Percentiles rank a stretch among this genome's conserved stretches.
Evolutionary conservation across 2,329 filamentous ascomycete genomes (phyloP).

Genomic region (Colletotrichum lupini): DNA sequence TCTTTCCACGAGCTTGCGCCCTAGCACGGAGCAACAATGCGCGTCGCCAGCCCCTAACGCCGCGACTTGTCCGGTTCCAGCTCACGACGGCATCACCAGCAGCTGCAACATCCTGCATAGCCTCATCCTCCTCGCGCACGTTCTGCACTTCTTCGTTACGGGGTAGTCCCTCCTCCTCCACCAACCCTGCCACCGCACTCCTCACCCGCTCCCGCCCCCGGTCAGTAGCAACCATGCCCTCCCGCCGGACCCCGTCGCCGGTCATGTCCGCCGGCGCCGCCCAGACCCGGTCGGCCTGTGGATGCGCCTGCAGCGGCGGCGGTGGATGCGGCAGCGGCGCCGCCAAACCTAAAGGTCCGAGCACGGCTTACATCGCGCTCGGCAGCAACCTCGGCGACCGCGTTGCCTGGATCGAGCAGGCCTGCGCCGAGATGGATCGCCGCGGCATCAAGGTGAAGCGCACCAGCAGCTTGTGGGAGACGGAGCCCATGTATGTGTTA

Average conservation of each 20-base stretch:
- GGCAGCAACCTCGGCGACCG: conserved; percentile 94
- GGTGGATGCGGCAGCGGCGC: conserved; percentile 35
- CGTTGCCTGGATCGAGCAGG: conserved; percentile 84
- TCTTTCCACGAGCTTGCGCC: conserved; percentile 26
- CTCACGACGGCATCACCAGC: conserved; percentile 15
- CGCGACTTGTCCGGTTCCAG: conserved; percentile 28
- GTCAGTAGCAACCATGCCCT: neutral
- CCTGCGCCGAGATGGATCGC: conserved; percentile 81
- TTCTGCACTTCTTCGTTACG: conserved; percentile 2
- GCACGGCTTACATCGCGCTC: conserved; percentile 82
- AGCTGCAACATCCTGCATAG: conserved; percentile 18
- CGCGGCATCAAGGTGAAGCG: conserved; percentile 78
- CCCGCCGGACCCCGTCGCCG: conserved; percentile 16
- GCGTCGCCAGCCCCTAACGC: conserved; percentile 18
- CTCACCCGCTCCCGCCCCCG: conserved; percentile 17
- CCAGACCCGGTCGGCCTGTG: conserved; percentile 42
- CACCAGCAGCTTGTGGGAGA: conserved; percentile 94
- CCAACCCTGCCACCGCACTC: neutral
- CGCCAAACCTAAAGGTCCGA: conserved; percentile 41
- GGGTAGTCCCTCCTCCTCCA: neutral
- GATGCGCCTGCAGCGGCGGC: conserved; percentile 49
- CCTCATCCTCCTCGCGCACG: conserved; percentile 1
- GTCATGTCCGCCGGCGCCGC: conserved; percentile 19
- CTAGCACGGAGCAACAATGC: conserved; percentile 29
- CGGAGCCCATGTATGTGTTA: conserved; percentile 94